phyloP scores from a whole-genome alignment of 2,329 filamentous ascomycete species.

The Lachnellula arida region DNA sequence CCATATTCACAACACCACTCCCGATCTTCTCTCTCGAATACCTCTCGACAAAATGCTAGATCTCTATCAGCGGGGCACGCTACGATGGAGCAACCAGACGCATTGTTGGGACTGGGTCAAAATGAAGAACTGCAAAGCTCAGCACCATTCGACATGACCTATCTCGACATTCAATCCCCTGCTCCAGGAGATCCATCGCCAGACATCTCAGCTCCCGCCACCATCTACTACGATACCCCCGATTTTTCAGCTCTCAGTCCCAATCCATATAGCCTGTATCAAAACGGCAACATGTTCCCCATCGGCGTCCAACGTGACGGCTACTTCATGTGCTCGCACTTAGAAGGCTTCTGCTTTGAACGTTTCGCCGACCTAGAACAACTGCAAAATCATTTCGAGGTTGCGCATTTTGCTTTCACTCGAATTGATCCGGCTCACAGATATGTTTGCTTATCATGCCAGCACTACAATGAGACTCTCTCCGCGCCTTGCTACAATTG shows the following conservation, averaged over 20 bases:
- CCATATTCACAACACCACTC: conserved; percentile 1
- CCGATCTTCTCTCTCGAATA: conserved; percentile 9
- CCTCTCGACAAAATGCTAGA: conserved; percentile 9
- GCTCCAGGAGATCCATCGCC: conserved; percentile 7
- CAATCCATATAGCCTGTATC: conserved; percentile 16
- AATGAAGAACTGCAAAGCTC: conserved; percentile 9
- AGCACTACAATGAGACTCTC: conserved; percentile 4
- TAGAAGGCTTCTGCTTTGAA: conserved; percentile 17
- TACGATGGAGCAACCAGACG: conserved; percentile 9
- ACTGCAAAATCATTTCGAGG: conserved; percentile 25
- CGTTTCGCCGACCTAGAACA: conserved; percentile 14
- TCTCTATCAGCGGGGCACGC: conserved; percentile 6
- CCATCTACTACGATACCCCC: conserved; percentile 1
- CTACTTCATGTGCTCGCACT: conserved; percentile 18
- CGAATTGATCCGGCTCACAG: conserved; percentile 22
- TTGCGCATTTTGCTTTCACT: conserved; percentile 23
- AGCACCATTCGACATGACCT: not conserved
- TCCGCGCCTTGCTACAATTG: conserved; percentile 16
- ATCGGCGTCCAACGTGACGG: conserved; percentile 15
- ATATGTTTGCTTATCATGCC: conserved; percentile 19
- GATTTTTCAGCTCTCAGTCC: conserved; percentile 3
- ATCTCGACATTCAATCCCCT: conserved; percentile 14
- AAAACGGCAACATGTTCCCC: conserved; percentile 20
- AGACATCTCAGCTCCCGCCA: conserved; percentile 7
- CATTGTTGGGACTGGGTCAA: conserved; percentile 21